Base-by-base conservation (phyloP, 2,329 filamentous ascomycete genomes). In the Cladosporium sp. region DNA sequence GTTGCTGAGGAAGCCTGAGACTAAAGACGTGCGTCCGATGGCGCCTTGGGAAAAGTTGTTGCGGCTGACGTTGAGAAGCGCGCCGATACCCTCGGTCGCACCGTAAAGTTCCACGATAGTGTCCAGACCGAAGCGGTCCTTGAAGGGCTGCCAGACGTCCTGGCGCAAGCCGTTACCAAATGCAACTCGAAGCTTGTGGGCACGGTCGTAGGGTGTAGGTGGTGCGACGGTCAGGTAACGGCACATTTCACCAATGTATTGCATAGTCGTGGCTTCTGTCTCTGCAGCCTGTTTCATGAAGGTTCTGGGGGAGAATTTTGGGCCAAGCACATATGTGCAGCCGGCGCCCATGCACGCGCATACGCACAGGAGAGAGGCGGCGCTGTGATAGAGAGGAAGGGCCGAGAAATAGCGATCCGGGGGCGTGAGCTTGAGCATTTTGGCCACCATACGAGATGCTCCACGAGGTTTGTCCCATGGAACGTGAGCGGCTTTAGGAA, bases 351-450 rank as follows among this genome's bases (percentile, higher is more conserved):
- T 39, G 17, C 79, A 79, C 44, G 82, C 75, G 42, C 77, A 68
- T 51, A 91, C 80, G 19, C 85, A 88, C 38, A 95, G 76, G 6
- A 93, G 60, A 4, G 81, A 73, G 11, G 87, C 90, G 0, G 89
- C 89, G 37, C 86, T 85, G 71, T 96, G 90, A 64, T 96, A 95
- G 6, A 96, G 76, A 0, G 90, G 90, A 88, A 96, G 95, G 51
- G 85, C 85, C 9, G 85, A 85, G 67, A 93, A 95, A 67, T 95
- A 91, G 63, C 95, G 89, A 54, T 80, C 84, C 52, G 92, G 81
- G 1, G 79, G 79, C 29, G 82, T 79, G 51, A 95, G 80, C 18
- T 80, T 84, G 62, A 93, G 57, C 20, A 61, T 41, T 18, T 54
- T 56, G 11, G 58, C 37, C 43, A 65, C 62, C 51, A 62, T 57